Conservation (phyloP, 2,329 filamentous ascomycete genomes). For the Pseudocercospora cruenta region DNA sequence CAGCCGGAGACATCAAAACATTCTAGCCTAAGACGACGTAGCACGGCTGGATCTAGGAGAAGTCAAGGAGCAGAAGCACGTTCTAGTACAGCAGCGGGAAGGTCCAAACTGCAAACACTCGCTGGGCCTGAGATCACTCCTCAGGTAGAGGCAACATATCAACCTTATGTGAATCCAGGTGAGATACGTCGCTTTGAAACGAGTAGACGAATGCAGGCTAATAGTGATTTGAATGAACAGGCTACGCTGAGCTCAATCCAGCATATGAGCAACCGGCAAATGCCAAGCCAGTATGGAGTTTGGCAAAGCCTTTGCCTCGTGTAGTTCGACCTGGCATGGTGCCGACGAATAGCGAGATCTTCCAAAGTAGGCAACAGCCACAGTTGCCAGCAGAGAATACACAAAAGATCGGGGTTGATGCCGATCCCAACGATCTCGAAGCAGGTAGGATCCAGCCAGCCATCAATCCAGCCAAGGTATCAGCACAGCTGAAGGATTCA, state of each 20-base stretch:
- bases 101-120: slow-evolving; percentile 21
- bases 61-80: slow-evolving; percentile 15
- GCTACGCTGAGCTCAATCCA: slow-evolving; percentile 58
- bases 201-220: not conserved
- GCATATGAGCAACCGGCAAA: slow-evolving; percentile 57
- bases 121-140: slow-evolving; percentile 29
- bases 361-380: slow-evolving; percentile 37
- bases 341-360: slow-evolving; percentile 42
- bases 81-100: slow-evolving; percentile 20
- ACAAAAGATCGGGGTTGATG: slow-evolving; percentile 40
- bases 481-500: slow-evolving; percentile 52
- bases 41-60: slow-evolving; percentile 20
- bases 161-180: slow-evolving; percentile 49
- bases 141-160: slow-evolving; percentile 27
- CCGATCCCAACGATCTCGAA: slow-evolving; percentile 49
- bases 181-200: not conserved
- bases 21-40: slow-evolving; percentile 21
- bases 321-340: slow-evolving; percentile 60
- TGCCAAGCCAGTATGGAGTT: slow-evolving; percentile 56
- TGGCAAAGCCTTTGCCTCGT: slow-evolving; percentile 58
- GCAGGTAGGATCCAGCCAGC: slow-evolving; percentile 46
- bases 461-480: slow-evolving; percentile 45
- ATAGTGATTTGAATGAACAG: slow-evolving; percentile 24
- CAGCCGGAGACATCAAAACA: slow-evolving; percentile 9
- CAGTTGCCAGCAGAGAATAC: slow-evolving; percentile 31